Conservation (phyloP, 345 rosid species). For the Eucalyptus erythrocorys region DNA sequence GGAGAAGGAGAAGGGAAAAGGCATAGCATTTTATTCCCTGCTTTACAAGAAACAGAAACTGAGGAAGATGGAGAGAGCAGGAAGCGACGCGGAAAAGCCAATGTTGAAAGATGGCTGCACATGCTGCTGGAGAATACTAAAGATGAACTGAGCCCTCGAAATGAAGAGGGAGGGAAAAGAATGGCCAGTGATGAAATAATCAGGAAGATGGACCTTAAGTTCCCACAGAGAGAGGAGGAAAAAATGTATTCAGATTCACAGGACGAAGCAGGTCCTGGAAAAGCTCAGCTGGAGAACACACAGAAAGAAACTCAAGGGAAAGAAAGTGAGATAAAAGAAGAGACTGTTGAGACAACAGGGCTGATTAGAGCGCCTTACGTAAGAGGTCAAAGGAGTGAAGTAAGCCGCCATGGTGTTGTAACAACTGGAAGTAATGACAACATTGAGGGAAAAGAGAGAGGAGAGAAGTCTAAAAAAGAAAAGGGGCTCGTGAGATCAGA, state of each 20-base stretch:
- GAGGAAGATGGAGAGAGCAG: conserved; percentile 76
- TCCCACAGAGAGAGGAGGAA: conserved; percentile 29
- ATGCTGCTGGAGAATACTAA: conserved; percentile 50
- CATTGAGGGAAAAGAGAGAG: conserved; percentile 25
- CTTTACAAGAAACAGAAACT: conserved; percentile 20
- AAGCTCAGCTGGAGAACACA: not conserved
- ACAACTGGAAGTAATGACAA: conserved; percentile 8
- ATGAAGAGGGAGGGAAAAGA: conserved; percentile 3
- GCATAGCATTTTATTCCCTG: conserved; percentile 15
- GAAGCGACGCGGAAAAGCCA: conserved; percentile 76
- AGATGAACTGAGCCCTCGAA: conserved; percentile 24
- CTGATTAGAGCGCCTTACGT: not conserved
- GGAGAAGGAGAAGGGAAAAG: conserved; percentile 27
- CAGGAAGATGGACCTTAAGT: conserved; percentile 35
- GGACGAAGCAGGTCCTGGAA: not conserved
- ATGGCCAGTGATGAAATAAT: conserved; percentile 40
- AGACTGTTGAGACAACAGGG: not conserved
- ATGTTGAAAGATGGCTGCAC: conserved; percentile 90
- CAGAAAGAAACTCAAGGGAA: not conserved
- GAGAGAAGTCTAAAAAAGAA: conserved; percentile 28
- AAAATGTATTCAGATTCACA: not conserved
- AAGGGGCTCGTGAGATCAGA: conserved; percentile 53
- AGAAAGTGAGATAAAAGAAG: conserved; percentile 1
- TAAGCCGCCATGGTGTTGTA: not conserved
- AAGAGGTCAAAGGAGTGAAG: not conserved